Conservation (phyloP, 2,329 filamentous ascomycete species). For the Diplodia intermedia region DNA sequence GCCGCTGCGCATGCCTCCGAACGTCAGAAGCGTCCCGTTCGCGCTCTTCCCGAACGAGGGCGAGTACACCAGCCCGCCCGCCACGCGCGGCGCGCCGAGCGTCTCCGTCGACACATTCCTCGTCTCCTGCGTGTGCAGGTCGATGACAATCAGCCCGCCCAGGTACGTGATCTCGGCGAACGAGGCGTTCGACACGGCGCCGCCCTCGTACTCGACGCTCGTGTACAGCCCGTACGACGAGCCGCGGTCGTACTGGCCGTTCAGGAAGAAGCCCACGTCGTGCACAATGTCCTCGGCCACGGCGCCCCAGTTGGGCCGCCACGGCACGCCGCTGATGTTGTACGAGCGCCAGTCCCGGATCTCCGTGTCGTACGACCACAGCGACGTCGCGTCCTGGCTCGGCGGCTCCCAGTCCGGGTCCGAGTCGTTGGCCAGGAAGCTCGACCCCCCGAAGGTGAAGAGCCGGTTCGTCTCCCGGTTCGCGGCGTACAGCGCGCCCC, state of each 20-base stretch:
- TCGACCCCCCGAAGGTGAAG: conserved; percentile 46
- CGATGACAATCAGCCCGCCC: background rate
- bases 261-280: conserved; percentile 8
- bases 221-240: conserved; percentile 7
- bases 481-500: conserved; percentile 43
- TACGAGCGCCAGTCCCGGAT: conserved; percentile 37
- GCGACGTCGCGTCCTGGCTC: conserved; percentile 38
- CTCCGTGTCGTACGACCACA: conserved; percentile 44
- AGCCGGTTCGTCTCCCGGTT: conserved; percentile 37
- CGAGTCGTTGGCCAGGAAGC: conserved; percentile 40
- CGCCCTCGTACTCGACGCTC: background rate
- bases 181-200: background rate
- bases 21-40: background rate
- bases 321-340: conserved; percentile 30
- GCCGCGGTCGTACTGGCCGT: conserved; percentile 11
- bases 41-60: background rate
- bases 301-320: conserved; percentile 52
- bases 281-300: background rate
- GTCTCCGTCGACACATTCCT: background rate
- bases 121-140: background rate
- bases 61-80: background rate
- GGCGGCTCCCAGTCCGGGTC: conserved; percentile 42
- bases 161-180: background rate
- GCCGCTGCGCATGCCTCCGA: conserved; percentile 13
- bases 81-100: conserved; percentile 8